Base-by-base conservation (phyloP, 2,329 filamentous ascomycete species). In the Parasarocladium wereldwijsianum region DNA sequence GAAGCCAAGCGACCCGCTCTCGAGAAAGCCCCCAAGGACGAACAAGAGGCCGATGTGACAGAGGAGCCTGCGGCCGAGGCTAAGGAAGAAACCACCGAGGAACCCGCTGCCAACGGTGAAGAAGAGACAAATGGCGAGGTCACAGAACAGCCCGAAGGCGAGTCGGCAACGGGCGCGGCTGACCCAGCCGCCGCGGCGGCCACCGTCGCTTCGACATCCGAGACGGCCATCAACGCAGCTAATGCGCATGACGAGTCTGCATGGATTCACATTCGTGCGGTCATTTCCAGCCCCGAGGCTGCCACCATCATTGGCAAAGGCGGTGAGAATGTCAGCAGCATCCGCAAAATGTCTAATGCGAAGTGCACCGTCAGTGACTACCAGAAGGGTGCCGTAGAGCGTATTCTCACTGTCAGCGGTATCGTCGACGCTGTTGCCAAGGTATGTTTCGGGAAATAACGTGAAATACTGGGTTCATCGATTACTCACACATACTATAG, bases 301-400 rank as follows among this genome's bases (percentile, higher is more conserved):
- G 90, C 90, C 22, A 98, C 90, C 28, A 84, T 94, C 41, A 98
- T 98, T 56, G 90, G 90, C 50, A 98, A 98, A 61, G 87, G 86
- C 39, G 90, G 90, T 51, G 90, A 98, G 64, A 98, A 98, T 49
- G 90, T 98, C 27, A 93, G 86, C 42, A 84, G 93, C 59, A 96
- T 98, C 49, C 76, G 90, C 42, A 84, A 83, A 52, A 68, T 93
- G 59, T 94, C 90, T 31, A 86, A 85, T 45, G 90, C 90, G 41
- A 96, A 96, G 61, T 98, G 90, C 64, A 98, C 90, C 27, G 90
- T 98, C 43, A 94, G 86, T 60, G 90, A 98, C 58, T 98, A 96
- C 49, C 82, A 92, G 43, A 84, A 93, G 49, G 90, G 90, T 41
- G 90, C 90, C 32, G 86, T 96, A 19, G 90, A 98, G 64, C 83